Conservation (phyloP, 177 flowering plant species). For the Vitis hybrid region DNA sequence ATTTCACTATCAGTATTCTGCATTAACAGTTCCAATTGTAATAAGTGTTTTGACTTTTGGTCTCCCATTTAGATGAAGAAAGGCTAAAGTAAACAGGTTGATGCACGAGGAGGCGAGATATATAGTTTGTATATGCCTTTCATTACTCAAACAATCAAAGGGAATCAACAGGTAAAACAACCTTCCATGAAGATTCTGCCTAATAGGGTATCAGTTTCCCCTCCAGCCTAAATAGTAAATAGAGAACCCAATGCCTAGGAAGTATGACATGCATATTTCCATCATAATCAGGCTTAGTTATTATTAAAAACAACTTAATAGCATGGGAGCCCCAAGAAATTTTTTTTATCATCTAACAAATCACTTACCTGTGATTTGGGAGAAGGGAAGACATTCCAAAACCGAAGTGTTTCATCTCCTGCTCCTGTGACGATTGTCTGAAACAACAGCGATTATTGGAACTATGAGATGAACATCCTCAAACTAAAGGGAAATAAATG, state of each 20-base stretch:
- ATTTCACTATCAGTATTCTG: conserved; percentile 81
- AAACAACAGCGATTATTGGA: conserved; percentile 3
- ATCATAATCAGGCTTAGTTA: not conserved
- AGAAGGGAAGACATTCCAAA: conserved; percentile 99
- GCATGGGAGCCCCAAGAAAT: no score
- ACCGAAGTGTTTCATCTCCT: conserved; percentile 97
- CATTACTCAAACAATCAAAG: no score
- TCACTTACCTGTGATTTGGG: conserved; percentile 78
- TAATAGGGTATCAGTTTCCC: not conserved
- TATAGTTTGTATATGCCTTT: no score
- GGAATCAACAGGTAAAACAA: no score
- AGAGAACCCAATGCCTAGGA: no score
- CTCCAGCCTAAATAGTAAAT: no score
- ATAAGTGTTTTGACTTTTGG: not conserved
- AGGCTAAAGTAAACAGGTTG: no score
- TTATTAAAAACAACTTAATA: no score
- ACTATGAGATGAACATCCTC: not conserved
- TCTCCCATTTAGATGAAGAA: no score
- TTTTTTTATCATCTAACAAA: not conserved
- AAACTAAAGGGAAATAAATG: not conserved
- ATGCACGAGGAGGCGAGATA: no score
- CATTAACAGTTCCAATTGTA: conserved; percentile 13
- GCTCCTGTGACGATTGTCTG: conserved; percentile 98
- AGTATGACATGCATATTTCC: no score
- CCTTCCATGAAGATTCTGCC: not conserved